Evolutionary conservation across 2,329 filamentous ascomycete genomes (phyloP).

Genomic region (Xylariaceae sp.): DNA sequence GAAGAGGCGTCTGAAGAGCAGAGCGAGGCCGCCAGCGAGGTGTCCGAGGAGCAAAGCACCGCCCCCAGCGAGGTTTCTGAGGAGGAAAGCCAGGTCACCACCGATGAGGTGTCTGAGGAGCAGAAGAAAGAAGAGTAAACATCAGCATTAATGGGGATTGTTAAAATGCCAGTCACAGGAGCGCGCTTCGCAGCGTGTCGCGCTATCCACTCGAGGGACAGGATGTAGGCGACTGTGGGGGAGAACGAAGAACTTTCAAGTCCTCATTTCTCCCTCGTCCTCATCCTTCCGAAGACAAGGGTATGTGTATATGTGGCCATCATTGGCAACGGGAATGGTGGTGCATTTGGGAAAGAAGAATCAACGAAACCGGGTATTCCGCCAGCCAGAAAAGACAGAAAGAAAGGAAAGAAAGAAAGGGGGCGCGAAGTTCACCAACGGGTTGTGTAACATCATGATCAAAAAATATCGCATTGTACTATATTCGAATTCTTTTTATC

Average conservation of each 20-base stretch:
- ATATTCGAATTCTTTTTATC: no score
- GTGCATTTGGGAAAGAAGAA: no score
- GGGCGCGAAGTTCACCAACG: no score
- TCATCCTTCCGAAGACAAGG: background rate
- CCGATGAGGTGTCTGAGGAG: background rate
- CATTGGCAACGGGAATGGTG: no score
- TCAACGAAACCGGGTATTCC: no score
- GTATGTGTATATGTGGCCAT: background rate
- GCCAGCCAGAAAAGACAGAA: no score
- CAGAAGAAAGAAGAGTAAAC: background rate
- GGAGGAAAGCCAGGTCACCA: no score
- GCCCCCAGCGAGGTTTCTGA: no score
- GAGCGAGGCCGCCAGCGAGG: background rate
- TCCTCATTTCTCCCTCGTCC: background rate
- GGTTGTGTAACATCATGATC: no score
- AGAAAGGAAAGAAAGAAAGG: no score
- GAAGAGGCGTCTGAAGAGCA: background rate
- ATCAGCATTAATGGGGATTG: background rate
- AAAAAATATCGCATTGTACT: no score
- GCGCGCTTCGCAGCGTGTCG: background rate
- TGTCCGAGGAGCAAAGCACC: no score
- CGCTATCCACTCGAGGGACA: background rate
- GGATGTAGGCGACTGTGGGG: background rate
- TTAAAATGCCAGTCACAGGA: background rate
- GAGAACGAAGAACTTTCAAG: background rate